Evolutionary conservation across 495 filamentous ascomycete genomes (phyloP).

Genomic region (Hyaloscypha finlandica): DNA sequence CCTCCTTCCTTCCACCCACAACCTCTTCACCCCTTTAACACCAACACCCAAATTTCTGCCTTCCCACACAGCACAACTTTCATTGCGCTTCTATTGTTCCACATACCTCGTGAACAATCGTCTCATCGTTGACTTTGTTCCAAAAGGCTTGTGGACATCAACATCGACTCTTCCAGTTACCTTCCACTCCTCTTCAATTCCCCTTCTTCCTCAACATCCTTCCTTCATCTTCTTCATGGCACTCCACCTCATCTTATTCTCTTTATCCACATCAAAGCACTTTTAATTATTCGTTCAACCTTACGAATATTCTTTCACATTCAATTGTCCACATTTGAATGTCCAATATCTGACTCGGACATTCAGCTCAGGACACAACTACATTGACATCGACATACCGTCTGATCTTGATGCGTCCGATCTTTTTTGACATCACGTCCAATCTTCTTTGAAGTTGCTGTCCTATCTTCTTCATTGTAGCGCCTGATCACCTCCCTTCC

Average conservation of each 20-base stretch:
- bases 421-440: not conserved
- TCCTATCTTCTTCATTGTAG: not conserved
- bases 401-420: not conserved
- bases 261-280: not conserved
- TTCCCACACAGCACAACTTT: not conserved
- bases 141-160: not conserved
- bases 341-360: not conserved
- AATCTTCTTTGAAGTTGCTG: too few relatives aligned
- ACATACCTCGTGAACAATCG: not conserved
- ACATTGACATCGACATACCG: not conserved
- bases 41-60: not conserved
- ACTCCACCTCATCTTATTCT: not conserved
- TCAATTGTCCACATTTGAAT: not conserved
- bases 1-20: not conserved
- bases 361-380: not conserved
- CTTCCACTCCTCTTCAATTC: too few relatives aligned
- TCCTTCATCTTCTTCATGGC: not conserved
- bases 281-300: not conserved
- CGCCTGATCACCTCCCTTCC: not conserved
- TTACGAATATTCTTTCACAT: not conserved
- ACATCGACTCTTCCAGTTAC: not conserved
- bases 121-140: not conserved
- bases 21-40: not conserved
- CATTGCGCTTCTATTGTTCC: not conserved
- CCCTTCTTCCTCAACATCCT: not conserved